These are phyloP conservation scores for Magnolia changhungtana DNA, from an alignment of 164 flowering plant genomes.

Conservation along the genomic window DNA sequence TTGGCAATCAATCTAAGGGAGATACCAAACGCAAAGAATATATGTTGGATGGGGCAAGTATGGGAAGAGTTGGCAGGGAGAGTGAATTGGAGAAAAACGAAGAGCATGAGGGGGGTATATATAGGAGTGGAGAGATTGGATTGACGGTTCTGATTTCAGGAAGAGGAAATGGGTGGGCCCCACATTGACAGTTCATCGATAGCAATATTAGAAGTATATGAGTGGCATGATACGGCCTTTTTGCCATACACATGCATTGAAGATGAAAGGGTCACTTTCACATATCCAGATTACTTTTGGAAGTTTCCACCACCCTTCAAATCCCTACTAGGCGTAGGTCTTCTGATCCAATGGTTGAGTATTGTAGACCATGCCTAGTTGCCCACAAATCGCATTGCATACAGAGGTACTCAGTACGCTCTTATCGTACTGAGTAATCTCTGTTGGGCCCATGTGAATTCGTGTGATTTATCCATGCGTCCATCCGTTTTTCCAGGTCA, in stretches of 20 bases:
- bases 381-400: not conserved
- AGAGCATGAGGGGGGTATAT: not conserved
- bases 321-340: not conserved
- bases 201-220: not conserved
- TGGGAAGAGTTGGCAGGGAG: not conserved
- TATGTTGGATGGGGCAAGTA: not conserved
- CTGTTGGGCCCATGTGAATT: no score
- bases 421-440: no score
- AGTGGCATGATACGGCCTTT: not conserved
- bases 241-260: not conserved
- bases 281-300: not conserved
- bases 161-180: not conserved
- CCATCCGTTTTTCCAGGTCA: no score
- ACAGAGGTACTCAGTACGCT: not conserved
- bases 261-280: not conserved
- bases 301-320: not conserved
- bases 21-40: not conserved
- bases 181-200: not conserved
- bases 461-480: no score
- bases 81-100: not conserved
- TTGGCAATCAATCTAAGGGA: not conserved
- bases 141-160: not conserved
- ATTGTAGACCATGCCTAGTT: not conserved
- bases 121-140: not conserved
- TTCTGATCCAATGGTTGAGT: not conserved